Base-by-base conservation (phyloP, 306 rosid genomes). In the Quercus glauca region DNA sequence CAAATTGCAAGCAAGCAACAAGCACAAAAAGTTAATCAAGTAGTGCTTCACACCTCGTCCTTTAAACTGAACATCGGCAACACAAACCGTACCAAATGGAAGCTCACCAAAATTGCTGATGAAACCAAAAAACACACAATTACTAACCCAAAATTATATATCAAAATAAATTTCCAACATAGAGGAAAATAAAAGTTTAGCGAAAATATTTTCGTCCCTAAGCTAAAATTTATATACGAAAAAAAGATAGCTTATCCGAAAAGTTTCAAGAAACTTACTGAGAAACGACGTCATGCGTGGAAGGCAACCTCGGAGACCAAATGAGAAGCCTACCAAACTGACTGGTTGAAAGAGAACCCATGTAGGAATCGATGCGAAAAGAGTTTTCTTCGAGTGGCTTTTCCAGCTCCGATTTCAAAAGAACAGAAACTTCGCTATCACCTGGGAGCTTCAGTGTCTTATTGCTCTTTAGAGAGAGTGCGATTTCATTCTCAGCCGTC, bases 11-110 rank as follows among this genome's bases (percentile, higher is more conserved):
- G 53, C 77, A 74, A 31, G 23, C 58, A 28, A 82, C 13, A 49
- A 76, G 76, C 78, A 71, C 28, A 55, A 58, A 53, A 65, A 76
- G 19, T 20, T 29, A 29, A 74, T 56, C 14, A 80, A 76, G 73
- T 52, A 17, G 81, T 74, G 55, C 14, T 73, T 78, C 90, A 61
- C 73, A 95, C 99, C 99, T 89, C 96, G 82, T 56, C 99, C 99
- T 69, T 88, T 93, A 85, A 85, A 86, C 90, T 95, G 98, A 82
- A 86, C 80, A 84, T 95, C 94, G 56, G 97, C 85, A 75, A 93
- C 88, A 85, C 98, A 95, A 33, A 95, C 94, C 21, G 97, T 69
- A 69, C 99, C 98, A 23, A 82, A 15, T 6, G 99, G 98, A 83
- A 95, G 91, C 86, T 92, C 89, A 78, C 86, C 78, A 37, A 23